Conservation (phyloP, 768 basidiomycete species). For the Dioszegia crocea region DNA sequence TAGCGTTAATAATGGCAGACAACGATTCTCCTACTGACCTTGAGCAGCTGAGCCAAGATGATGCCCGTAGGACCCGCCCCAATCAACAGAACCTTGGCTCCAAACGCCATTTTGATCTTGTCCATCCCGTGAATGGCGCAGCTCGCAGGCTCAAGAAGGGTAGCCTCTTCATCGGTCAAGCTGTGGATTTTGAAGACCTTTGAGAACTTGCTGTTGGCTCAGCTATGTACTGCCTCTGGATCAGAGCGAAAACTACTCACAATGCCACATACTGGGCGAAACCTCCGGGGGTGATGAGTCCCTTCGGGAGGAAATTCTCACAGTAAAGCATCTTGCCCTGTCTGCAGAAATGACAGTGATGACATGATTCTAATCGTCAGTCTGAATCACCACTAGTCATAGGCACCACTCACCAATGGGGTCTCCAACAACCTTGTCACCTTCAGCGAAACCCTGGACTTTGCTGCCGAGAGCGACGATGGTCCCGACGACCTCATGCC, state of each 20-base stretch:
- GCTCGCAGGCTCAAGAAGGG: slow-evolving; percentile 83
- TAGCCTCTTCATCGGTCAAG: slow-evolving; percentile 79
- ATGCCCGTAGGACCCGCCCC: slow-evolving; percentile 87
- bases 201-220: slow-evolving; percentile 59
- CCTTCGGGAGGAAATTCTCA: slow-evolving; percentile 75
- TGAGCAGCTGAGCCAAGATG: slow-evolving; percentile 80
- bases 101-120: slow-evolving; percentile 75
- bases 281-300: slow-evolving; percentile 75
- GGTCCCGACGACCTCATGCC: slow-evolving; percentile 70
- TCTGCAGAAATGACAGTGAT: slow-evolving; percentile 79
- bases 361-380: slow-evolving; percentile 54
- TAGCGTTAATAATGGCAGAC: background rate
- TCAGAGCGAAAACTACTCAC: too few species aligned
- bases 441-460: slow-evolving; percentile 68
- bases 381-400: background rate
- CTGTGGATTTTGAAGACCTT: slow-evolving; percentile 86
- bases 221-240: too few species aligned
- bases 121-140: slow-evolving; percentile 91
- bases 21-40: slow-evolving; percentile 50
- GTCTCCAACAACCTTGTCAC: slow-evolving; percentile 82
- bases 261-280: slow-evolving; percentile 86
- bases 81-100: slow-evolving; percentile 75
- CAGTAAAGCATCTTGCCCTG: slow-evolving; percentile 76
- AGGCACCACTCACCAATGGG: slow-evolving; percentile 55
- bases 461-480: slow-evolving; percentile 73